Conservation (phyloP, 306 rosid species). For the Lathyrus aphaca region DNA sequence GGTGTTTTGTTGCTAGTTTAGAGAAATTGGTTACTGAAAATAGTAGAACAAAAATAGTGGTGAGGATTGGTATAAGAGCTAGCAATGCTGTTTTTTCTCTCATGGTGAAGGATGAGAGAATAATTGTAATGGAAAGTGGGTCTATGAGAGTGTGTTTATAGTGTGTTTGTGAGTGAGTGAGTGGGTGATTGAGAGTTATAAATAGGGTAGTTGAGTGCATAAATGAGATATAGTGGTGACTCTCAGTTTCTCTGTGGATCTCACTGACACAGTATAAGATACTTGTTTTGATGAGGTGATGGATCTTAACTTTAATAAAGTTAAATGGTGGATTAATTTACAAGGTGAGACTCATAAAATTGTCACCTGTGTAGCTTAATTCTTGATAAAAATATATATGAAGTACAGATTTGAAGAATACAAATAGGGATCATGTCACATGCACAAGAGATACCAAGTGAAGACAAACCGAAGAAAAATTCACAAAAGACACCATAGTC, state of each 20-base stretch:
- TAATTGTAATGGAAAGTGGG: background rate
- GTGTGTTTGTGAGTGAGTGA: background rate
- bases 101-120: slow-evolving; percentile 3
- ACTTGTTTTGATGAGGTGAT: background rate
- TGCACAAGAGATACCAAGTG: too few species aligned
- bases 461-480: too few species aligned
- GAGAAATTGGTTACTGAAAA: slow-evolving; percentile 27
- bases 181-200: background rate
- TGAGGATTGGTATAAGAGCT: slow-evolving; percentile 17
- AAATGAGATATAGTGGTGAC: background rate
- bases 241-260: background rate
- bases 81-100: slow-evolving; percentile 31
- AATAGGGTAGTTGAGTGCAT: slow-evolving; percentile 10
- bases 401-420: too few species aligned
- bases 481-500: too few species aligned
- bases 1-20: slow-evolving; percentile 2
- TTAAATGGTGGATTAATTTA: background rate
- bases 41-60: slow-evolving; percentile 29
- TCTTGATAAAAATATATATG: too few species aligned
- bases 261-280: background rate
- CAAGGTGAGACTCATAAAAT: background rate
- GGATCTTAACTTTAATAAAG: background rate
- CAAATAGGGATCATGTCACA: too few species aligned
- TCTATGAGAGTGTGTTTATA: background rate
- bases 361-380: too few species aligned